Base-by-base conservation (phyloP, 1,139 yeast genomes). In the Geotrichum restrictum region DNA sequence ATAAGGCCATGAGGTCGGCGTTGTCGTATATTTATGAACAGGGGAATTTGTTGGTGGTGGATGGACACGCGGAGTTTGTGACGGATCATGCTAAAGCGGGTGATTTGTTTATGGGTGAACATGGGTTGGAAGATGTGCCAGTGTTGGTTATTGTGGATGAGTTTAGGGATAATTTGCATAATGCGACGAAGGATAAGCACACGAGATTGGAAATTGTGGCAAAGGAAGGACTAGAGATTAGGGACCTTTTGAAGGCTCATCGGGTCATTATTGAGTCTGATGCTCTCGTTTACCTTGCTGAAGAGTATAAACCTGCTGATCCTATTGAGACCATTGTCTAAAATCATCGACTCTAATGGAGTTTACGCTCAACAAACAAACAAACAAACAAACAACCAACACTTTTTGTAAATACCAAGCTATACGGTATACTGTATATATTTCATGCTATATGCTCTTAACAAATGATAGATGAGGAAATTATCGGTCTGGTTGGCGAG, bases 221-320 rank as follows among this genome's bases (percentile, higher is more conserved):
- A 58, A 83, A 85, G 67, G 95, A 88, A 62, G 86, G 84, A 22
- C 81, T 88, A 39, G 88, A 86, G 66, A 94, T 91, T 37, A 81
- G 93, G 70, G 96, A 89, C 65, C 66, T 91, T 53, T 79, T 91
- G 59, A 85, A 82, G 71, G 94, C 97, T 29, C 80, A 85, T 63
- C 79, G 88, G 57, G 74, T 91, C 56, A 80, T 81, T 62, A 80
- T 89, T 58, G 97, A 89, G 69, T 74, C 80, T 61, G 74, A 75
- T 22, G 94, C 96, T 1, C 78, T 91, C 64, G 80, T 82, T 65
- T 84, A 62, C 53, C 62, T 70, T 27, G 67, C 68, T 16, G 57
- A 55, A 48, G 49, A 54, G 50, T 61, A 55, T 51, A 36, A 42
- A 31, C 54, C 56, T 18, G 48, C 41, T 3, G 51, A 45, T 14